phyloP scores from a whole-genome alignment of 1,284 basidiomycete species.

The Naganishia liquefaciens region DNA sequence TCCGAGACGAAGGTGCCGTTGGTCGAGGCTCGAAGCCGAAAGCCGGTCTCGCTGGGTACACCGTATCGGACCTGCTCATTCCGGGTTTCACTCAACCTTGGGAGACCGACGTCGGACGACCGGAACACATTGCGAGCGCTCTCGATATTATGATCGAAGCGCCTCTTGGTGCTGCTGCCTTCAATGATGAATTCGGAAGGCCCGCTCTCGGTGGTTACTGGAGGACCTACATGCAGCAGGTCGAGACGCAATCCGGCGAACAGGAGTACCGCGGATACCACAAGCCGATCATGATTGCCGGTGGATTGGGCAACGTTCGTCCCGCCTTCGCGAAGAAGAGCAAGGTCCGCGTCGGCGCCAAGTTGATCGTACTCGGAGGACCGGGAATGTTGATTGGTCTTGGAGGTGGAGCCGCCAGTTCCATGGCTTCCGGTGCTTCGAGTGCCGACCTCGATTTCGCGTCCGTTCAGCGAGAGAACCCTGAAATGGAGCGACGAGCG shows the following conservation, averaged over 20 bases:
- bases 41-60: slow-evolving; percentile 90
- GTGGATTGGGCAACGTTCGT: slow-evolving; percentile 90
- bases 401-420: slow-evolving; percentile 93
- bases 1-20: slow-evolving; percentile 95
- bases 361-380: slow-evolving; percentile 92
- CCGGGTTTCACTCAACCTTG: slow-evolving; percentile 85
- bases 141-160: slow-evolving; percentile 97
- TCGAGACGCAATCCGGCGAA: slow-evolving; percentile 63
- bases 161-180: slow-evolving; percentile 89
- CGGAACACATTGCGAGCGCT: slow-evolving; percentile 86
- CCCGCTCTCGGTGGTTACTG: slow-evolving; percentile 78
- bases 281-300: slow-evolving; percentile 99
- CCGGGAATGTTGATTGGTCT: slow-evolving; percentile 96
- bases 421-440: slow-evolving; percentile 82
- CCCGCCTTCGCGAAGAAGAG: slow-evolving; percentile 76
- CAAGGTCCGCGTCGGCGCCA: slow-evolving; percentile 72
- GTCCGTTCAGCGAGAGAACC: slow-evolving; percentile 95
- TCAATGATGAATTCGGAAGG: slow-evolving; percentile 98
- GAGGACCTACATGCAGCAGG: slow-evolving; percentile 79
- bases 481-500: slow-evolving; percentile 95
- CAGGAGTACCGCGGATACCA: slow-evolving; percentile 77
- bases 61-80: slow-evolving; percentile 90
- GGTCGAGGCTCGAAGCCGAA: slow-evolving; percentile 95
- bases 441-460: slow-evolving; percentile 94
- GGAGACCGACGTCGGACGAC: slow-evolving; percentile 86